Percentiles rank a stretch among this genome's conserved stretches.
These are phyloP conservation scores for Penicillium coprophilum DNA, from an alignment of 495 filamentous ascomycete species.

Conservation along the genomic window DNA sequence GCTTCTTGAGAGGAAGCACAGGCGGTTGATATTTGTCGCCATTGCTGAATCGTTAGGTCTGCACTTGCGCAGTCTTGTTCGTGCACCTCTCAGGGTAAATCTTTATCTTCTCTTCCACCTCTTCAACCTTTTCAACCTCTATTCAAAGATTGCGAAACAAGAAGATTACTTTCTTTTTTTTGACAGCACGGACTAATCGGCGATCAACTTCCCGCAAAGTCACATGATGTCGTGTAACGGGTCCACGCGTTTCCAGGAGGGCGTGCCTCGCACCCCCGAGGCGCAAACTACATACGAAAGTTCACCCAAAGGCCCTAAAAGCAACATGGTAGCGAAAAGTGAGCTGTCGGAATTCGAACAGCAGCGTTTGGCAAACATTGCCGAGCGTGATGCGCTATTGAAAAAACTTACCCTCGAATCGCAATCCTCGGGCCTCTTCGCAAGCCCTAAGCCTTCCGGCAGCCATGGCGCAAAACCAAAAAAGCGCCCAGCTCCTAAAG, in stretches of 20 bases:
- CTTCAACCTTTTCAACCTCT: background rate
- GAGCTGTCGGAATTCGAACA: slow-evolving; percentile 66
- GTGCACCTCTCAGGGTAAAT: background rate
- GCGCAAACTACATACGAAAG: background rate
- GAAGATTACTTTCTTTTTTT: background rate
- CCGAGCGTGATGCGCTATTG: slow-evolving; percentile 69
- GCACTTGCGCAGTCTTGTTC: background rate
- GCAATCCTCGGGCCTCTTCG: slow-evolving; percentile 53
- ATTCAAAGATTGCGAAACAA: background rate
- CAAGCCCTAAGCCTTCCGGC: slow-evolving; percentile 31
- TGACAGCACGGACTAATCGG: background rate
- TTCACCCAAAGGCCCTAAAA: background rate
- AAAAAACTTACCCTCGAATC: slow-evolving; percentile 54
- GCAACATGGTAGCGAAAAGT: slow-evolving; percentile 14
- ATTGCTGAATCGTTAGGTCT: slow-evolving; percentile 11
- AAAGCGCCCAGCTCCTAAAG: slow-evolving; percentile 50
- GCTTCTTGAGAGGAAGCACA: slow-evolving; percentile 23
- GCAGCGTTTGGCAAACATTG: slow-evolving; percentile 70
- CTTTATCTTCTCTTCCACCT: background rate
- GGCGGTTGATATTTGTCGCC: slow-evolving; percentile 25
- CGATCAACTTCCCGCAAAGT: slow-evolving; percentile 5
- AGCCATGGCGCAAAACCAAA: slow-evolving; percentile 38
- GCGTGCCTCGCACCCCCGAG: slow-evolving; percentile 4
- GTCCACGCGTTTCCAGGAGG: slow-evolving; percentile 1
- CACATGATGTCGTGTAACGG: slow-evolving; percentile 7